These are phyloP conservation scores for Cutaneotrichosporon arboriforme DNA, from an alignment of 1,284 basidiomycete species.

Conservation along the genomic window DNA sequence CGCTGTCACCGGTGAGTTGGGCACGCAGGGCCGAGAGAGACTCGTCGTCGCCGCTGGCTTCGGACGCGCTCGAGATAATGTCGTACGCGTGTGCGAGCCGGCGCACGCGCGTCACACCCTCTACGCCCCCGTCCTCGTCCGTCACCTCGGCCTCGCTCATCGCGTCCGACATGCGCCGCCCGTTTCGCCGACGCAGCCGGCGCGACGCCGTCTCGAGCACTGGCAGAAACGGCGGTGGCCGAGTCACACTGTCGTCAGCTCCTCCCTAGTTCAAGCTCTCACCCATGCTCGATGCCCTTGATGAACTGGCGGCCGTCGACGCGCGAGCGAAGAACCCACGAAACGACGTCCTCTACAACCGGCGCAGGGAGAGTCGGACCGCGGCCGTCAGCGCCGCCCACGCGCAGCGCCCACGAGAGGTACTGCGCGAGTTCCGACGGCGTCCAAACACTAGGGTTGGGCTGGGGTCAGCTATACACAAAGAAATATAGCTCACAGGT, in stretches of 20 bases:
- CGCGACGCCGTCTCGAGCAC: constrained; percentile 35
- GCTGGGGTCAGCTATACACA: constrained; percentile 20
- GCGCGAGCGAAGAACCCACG: constrained; percentile 37
- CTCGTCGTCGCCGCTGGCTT: constrained; percentile 24
- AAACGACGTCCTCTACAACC: constrained; percentile 40
- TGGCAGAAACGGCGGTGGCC: constrained; percentile 41
- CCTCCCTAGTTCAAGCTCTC: neutral
- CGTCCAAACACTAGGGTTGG: constrained; percentile 34
- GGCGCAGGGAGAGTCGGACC: constrained; percentile 35
- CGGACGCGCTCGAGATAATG: constrained; percentile 26
- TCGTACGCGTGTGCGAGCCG: constrained; percentile 38
- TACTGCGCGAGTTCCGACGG: constrained; percentile 37
- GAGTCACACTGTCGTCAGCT: constrained; percentile 11
- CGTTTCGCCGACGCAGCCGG: constrained; percentile 27
- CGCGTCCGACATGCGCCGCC: constrained; percentile 17
- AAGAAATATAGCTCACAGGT: constrained; percentile 8
- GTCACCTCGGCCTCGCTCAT: constrained; percentile 30
- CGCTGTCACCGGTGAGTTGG: constrained; percentile 37
- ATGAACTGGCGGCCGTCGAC: constrained; percentile 36
- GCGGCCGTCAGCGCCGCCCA: constrained; percentile 33
- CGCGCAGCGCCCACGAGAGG: constrained; percentile 30
- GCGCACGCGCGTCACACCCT: constrained; percentile 30
- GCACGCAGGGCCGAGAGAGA: constrained; percentile 13
- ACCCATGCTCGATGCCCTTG: constrained; percentile 13
- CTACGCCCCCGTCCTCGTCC: constrained; percentile 3